These are phyloP conservation scores for Aspergillus fructus DNA, from an alignment of 2,329 filamentous ascomycete genomes.

Conservation along the genomic window DNA sequence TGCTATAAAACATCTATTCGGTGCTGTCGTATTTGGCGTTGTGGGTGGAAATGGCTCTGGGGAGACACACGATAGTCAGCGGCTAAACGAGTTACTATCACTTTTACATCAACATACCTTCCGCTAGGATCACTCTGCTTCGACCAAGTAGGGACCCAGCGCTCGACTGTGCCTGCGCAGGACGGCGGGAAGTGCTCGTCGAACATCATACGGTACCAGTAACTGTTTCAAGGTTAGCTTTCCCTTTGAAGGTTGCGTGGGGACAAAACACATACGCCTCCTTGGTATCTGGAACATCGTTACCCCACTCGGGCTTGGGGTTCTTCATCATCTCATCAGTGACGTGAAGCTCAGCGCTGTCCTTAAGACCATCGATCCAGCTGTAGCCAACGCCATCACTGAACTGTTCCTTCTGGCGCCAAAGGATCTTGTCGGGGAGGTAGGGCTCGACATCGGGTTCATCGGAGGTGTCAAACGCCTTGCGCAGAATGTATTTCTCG, in stretches of 20 bases:
- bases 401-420: conserved; percentile 99
- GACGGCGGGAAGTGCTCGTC: conserved; percentile 95
- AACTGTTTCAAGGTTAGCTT: conserved; percentile 49
- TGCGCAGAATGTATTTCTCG: conserved; percentile 97
- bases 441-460: conserved; percentile 80
- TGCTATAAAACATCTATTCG: conserved; percentile 27
- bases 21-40: conserved; percentile 67
- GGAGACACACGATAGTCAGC: conserved; percentile 10
- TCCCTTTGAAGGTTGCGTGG: neutral
- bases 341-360: conserved; percentile 83
- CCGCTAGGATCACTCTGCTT: conserved; percentile 95
- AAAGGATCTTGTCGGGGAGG: conserved; percentile 93
- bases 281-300: conserved; percentile 91
- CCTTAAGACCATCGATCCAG: conserved; percentile 97
- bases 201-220: conserved; percentile 99
- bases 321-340: conserved; percentile 98
- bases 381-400: conserved; percentile 97
- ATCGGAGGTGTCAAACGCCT: conserved; percentile 91
- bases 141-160: conserved; percentile 97
- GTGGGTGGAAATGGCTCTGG: conserved; percentile 73
- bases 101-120: conserved; percentile 55
- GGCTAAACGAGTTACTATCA: neutral
- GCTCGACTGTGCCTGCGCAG: conserved; percentile 89
- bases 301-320: conserved; percentile 94
- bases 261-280: conserved; percentile 67